These are phyloP conservation scores for Aspergillus fijiensis DNA, from an alignment of 2,329 filamentous ascomycete species.

Conservation along the genomic window DNA sequence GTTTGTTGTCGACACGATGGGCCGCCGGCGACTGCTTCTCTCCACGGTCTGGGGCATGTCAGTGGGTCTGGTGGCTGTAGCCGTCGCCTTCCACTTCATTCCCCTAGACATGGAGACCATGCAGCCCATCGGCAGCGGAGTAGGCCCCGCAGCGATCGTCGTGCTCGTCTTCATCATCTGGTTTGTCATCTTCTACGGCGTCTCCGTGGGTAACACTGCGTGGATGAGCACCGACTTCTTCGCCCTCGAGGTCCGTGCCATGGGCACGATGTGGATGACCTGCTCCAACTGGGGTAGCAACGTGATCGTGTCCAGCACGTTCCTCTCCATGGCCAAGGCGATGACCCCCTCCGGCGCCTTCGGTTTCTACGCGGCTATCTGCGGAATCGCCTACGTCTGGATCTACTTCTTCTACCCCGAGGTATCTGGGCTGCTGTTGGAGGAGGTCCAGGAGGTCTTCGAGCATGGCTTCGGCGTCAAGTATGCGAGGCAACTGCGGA, in stretches of 20 bases:
- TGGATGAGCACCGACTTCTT: slow-evolving; percentile 54
- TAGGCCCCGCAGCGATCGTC: slow-evolving; percentile 39
- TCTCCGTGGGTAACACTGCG: slow-evolving; percentile 50
- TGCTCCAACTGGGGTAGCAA: slow-evolving; percentile 50
- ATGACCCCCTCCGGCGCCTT: slow-evolving; percentile 53
- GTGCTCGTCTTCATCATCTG: slow-evolving; percentile 49
- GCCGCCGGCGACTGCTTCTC: slow-evolving; percentile 48
- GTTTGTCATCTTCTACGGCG: slow-evolving; percentile 48
- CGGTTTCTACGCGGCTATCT: slow-evolving; percentile 54
- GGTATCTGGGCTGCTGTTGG: slow-evolving; percentile 23
- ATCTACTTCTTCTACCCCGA: slow-evolving; percentile 30
- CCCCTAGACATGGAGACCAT: slow-evolving; percentile 47
- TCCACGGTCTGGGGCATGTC: slow-evolving; percentile 49
- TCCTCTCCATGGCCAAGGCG: slow-evolving; percentile 52
- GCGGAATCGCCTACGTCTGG: slow-evolving; percentile 47
- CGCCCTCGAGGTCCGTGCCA: slow-evolving; percentile 50
- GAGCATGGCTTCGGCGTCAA: slow-evolving; percentile 51
- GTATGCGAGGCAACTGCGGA: slow-evolving; percentile 43
- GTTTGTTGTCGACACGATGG: slow-evolving; percentile 47
- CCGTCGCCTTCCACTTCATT: slow-evolving; percentile 50
- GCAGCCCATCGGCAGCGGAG: slow-evolving; percentile 19
- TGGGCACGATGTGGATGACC: slow-evolving; percentile 53
- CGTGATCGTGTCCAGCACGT: slow-evolving; percentile 53
- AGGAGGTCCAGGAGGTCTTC: slow-evolving; percentile 49
- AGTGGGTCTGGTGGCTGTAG: slow-evolving; percentile 43